A percentile compares a stretch with the other conserved stretches of the same genome.
These are phyloP conservation scores for Epichloe brachyelytri DNA, from an alignment of 2,329 filamentous ascomycete species.

Conservation along the genomic window DNA sequence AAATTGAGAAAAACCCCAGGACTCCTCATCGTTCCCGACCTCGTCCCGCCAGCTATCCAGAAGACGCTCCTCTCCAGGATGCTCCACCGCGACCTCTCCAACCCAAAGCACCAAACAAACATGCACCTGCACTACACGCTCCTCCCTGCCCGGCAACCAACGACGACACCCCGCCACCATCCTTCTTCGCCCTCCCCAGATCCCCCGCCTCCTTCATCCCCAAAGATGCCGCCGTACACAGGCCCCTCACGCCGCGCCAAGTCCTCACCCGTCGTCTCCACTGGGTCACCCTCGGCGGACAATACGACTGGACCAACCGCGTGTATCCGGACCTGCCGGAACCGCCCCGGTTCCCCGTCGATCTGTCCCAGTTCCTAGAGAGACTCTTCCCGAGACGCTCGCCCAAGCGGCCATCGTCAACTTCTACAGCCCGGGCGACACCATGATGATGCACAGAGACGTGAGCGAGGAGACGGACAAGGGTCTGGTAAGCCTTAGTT, in stretches of 20 bases:
- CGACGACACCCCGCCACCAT: conserved; percentile 33
- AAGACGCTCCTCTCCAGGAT: conserved; percentile 56
- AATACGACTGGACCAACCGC: conserved; percentile 92
- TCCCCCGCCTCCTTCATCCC: conserved; percentile 47
- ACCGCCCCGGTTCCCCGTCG: conserved; percentile 60
- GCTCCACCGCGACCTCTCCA: conserved; percentile 63
- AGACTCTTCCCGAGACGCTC: conserved; percentile 59
- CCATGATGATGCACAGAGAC: conserved; percentile 84
- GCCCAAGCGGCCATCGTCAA: conserved; percentile 91
- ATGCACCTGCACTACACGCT: conserved; percentile 72
- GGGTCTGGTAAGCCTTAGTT: conserved; percentile 71
- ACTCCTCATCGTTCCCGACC: conserved; percentile 60
- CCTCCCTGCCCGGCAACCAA: conserved; percentile 21
- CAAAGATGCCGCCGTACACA: conserved; percentile 62
- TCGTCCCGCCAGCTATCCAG: conserved; percentile 61
- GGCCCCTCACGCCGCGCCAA: conserved; percentile 53
- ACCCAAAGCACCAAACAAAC: conserved; percentile 70
- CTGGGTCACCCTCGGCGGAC: conserved; percentile 89
- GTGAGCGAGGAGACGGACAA: conserved; percentile 74
- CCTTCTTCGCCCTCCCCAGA: conserved; percentile 41
- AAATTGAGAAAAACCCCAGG: conserved; percentile 34
- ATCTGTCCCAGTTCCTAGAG: conserved; percentile 56
- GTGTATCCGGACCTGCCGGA: conserved; percentile 52
- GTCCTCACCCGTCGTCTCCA: conserved; percentile 71
- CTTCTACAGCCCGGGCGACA: conserved; percentile 81